Evolutionary conservation across 2,329 filamentous ascomycete genomes (phyloP), one percentile per base, ranked within the genome.

Genomic region (Sclerotinia sclerotiorum): DNA sequence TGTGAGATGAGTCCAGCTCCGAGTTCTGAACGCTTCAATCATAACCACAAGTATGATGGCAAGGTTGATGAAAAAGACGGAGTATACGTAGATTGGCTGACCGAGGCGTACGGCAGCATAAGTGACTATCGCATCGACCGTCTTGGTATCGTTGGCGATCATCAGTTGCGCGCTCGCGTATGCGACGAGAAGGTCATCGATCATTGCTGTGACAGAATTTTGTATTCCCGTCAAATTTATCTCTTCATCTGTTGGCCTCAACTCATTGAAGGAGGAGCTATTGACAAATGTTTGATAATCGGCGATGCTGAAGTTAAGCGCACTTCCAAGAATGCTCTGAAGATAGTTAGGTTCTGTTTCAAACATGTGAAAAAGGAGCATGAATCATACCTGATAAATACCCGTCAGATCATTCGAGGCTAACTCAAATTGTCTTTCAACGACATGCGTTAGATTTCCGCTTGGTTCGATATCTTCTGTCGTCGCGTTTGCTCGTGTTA

Each of bases 391-490:
- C 10, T 49, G 66, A 55, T 35, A 79, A 11, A 68, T 63, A 11
- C 13, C 27, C 70, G 71, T 76, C 73, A 72, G 77, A 75, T 46
- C 76, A 68, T 3, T 72, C 71, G 19, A 77, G 75, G 1, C 65
- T 63, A 68, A 24, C 42, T 64, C 52, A 44, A 68, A 66, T 32
- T 61, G 62, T 51, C 65, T 52, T 39, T 66, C 67, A 15, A 69
- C 21, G 3, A 69, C 24, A 54, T 65, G 65, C 10, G 68, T 68
- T 11, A 70, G n/a, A 42, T 48, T 54, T 2, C 63, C 67, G 1
- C 24, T 48, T 11, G 68, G 68, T 46, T 70, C 68, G 8, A 70
- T 68, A 55, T 70, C 60, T 3, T 15, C 29, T 11, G 46, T 44
- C 5, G 10, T 42, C 15, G 13, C 27, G 5, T 24, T 42, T 21